Evolutionary conservation across 106 monocot species (phyloP).

Genomic region (Narthecium ossifragum): DNA sequence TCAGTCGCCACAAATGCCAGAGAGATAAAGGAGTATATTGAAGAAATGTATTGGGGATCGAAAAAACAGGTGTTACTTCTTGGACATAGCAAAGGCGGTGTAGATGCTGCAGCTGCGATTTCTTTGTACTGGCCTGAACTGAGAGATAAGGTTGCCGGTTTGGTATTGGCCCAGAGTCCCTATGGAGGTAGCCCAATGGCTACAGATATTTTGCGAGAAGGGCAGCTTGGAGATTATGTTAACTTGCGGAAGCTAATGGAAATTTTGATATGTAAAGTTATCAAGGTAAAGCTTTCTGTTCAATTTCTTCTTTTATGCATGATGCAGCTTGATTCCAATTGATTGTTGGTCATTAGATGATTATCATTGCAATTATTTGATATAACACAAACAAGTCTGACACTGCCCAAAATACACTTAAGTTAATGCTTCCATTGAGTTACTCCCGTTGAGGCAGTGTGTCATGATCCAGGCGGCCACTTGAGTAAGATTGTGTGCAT

Average conservation of each 20-base stretch:
- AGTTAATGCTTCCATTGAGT: too few relatives aligned
- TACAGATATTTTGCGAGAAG: conserved; percentile 84
- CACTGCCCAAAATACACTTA: too few relatives aligned
- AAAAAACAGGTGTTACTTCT: conserved; percentile 77
- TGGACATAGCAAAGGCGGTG: conserved; percentile 98
- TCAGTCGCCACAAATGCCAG: conserved; percentile 85
- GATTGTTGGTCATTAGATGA: too few relatives aligned
- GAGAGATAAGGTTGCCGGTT: conserved; percentile 90
- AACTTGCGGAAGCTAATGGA: conserved; percentile 63
- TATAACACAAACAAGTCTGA: too few relatives aligned
- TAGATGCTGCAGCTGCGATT: conserved; percentile 93
- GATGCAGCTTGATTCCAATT: background rate
- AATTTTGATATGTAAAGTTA: conserved; percentile 81
- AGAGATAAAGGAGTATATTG: conserved; percentile 87
- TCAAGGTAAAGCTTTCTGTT: conserved; percentile 49
- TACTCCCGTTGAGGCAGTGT: too few relatives aligned
- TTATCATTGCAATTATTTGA: too few relatives aligned
- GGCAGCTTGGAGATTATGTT: conserved; percentile 93
- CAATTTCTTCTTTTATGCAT: background rate
- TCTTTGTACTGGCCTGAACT: conserved; percentile 91
- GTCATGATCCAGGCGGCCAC: too few relatives aligned
- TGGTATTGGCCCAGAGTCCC: conserved; percentile 86
- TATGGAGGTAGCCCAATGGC: conserved; percentile 96
- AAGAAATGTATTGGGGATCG: conserved; percentile 96
- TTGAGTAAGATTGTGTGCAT: too few relatives aligned